A percentile compares a stretch with the other conserved stretches of the same genome.
phyloP scores from a whole-genome alignment of 179 eudicot species.

The Heliamphora pulchella region DNA sequence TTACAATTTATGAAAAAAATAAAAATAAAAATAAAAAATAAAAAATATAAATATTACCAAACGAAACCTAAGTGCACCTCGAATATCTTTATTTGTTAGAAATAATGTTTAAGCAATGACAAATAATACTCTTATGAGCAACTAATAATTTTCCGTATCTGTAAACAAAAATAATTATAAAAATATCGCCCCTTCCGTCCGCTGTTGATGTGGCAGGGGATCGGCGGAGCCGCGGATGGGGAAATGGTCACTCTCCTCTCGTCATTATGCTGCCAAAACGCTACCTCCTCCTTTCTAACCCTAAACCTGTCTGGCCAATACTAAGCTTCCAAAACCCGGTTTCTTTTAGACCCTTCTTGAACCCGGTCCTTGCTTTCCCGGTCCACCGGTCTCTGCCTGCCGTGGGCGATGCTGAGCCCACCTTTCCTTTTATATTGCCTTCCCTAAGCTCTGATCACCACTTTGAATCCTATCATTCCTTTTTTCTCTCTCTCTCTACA shows the following conservation, averaged over 20 bases:
- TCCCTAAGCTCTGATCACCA: slow-evolving; percentile 13
- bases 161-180: no score
- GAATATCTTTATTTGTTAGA: no score
- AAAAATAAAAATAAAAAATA: no score
- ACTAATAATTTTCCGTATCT: no score
- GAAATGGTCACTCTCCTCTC: no score
- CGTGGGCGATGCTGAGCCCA: slow-evolving; percentile 16
- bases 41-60: no score
- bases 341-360: neutral
- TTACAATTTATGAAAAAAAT: no score
- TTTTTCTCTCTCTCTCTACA: neutral
- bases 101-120: no score
- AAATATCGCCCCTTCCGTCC: neutral
- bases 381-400: slow-evolving; percentile 13
- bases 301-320: neutral
- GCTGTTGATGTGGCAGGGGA: neutral
- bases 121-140: no score
- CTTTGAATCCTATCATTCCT: slow-evolving; percentile 19
- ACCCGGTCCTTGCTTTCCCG: slow-evolving; percentile 13
- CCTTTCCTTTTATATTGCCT: neutral
- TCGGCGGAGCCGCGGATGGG: no score
- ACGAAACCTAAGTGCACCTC: no score
- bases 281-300: neutral
- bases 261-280: neutral
- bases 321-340: neutral